phyloP scores from a whole-genome alignment of 1,284 basidiomycete genomes.

The Laetiporus sulphureus region DNA sequence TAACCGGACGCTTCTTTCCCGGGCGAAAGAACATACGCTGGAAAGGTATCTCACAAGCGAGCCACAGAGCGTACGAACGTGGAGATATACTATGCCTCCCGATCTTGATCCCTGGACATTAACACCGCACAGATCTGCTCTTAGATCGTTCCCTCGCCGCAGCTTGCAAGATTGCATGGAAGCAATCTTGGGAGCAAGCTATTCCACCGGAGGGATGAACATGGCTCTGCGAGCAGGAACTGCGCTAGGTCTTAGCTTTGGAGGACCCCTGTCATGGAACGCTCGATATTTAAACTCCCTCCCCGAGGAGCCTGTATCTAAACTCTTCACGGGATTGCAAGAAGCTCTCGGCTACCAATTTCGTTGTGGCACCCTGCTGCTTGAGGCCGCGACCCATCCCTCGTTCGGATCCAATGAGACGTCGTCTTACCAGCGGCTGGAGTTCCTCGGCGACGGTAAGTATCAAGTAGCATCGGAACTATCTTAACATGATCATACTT shows the following conservation, averaged over 20 bases:
- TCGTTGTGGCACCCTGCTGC: conserved; percentile 49
- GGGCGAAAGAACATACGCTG: conserved; percentile 57
- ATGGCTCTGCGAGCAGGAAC: conserved; percentile 61
- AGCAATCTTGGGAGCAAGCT: conserved; percentile 70
- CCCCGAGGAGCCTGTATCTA: conserved; percentile 30
- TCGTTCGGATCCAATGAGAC: conserved; percentile 52
- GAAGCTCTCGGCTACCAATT: conserved; percentile 66
- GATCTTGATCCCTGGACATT: conserved; percentile 24
- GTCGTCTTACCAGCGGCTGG: conserved; percentile 74
- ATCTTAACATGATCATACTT: neutral
- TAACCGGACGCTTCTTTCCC: conserved; percentile 61
- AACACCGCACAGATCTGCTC: conserved; percentile 20
- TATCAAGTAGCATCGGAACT: neutral
- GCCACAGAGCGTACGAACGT: conserved; percentile 43
- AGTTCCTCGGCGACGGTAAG: conserved; percentile 83
- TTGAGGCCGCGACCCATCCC: conserved; percentile 78
- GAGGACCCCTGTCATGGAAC: conserved; percentile 57
- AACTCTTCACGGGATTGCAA: conserved; percentile 53
- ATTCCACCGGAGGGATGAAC: conserved; percentile 60
- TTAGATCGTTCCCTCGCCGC: conserved; percentile 47
- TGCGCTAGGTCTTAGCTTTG: conserved; percentile 62
- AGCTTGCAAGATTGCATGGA: conserved; percentile 85
- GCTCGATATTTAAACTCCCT: conserved; percentile 37
- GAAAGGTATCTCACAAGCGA: conserved; percentile 62
- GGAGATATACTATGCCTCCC: conserved; percentile 48